Conservation (phyloP, 148 eudicot genomes). For the Dysphania ambrosioides region DNA sequence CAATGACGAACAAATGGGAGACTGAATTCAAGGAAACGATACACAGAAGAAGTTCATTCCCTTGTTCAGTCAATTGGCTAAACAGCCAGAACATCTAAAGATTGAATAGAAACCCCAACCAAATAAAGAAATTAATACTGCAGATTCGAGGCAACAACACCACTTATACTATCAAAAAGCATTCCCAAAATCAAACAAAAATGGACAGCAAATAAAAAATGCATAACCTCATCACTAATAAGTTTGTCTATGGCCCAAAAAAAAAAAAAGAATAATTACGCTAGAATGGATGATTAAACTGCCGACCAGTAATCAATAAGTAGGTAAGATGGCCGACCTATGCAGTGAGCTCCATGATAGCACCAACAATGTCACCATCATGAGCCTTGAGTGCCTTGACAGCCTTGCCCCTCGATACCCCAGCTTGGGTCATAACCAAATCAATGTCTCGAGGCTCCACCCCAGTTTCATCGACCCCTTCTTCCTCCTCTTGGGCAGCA, state of each 20-base stretch:
- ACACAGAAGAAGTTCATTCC: no score
- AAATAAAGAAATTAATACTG: not conserved
- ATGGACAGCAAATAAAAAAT: slow-evolving; percentile 24
- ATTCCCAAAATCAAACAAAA: slow-evolving; percentile 2
- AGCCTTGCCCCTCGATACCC: slow-evolving; percentile 72
- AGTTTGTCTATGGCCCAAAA: slow-evolving; percentile 1
- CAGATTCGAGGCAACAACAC: slow-evolving; percentile 3
- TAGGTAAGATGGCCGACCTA: slow-evolving; percentile 30
- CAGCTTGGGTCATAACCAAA: slow-evolving; percentile 83
- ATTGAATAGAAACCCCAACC: not conserved
- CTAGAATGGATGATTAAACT: slow-evolving; percentile 13
- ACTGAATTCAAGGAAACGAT: no score
- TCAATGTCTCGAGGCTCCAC: slow-evolving; percentile 81
- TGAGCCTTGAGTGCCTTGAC: slow-evolving; percentile 76
- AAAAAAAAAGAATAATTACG: slow-evolving; percentile 1
- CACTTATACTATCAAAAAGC: not conserved
- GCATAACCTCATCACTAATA: slow-evolving; percentile 22
- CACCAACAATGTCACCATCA: slow-evolving; percentile 76
- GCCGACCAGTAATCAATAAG: slow-evolving; percentile 5
- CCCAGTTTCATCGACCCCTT: slow-evolving; percentile 70
- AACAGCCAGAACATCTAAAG: not conserved
- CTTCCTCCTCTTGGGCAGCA: slow-evolving; percentile 60
- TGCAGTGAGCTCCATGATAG: slow-evolving; percentile 83
- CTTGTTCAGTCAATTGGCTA: not conserved
- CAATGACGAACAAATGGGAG: no score